Conservation (phyloP, 1,284 basidiomycete species). For the Naganishia sp. region DNA sequence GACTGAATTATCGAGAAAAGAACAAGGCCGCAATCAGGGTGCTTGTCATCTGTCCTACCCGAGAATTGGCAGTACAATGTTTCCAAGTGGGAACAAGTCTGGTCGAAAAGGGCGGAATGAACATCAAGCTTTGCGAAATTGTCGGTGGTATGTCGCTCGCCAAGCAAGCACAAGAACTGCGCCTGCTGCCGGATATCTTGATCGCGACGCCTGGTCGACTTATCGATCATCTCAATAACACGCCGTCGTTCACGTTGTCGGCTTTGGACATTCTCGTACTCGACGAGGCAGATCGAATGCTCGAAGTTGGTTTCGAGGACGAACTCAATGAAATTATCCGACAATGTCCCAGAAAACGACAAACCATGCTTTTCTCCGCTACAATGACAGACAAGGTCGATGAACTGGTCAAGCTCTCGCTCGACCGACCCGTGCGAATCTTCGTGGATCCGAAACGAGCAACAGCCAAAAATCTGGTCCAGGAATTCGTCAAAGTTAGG, state of each 20-base stretch:
- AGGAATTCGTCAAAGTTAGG: conserved; percentile 91
- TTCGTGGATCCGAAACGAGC: conserved; percentile 93
- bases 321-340: conserved; percentile 92
- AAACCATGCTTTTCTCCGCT: conserved; percentile 98
- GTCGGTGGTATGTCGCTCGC: conserved; percentile 93
- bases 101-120: conserved; percentile 71
- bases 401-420: conserved; percentile 84
- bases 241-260: conserved; percentile 88
- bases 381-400: conserved; percentile 98
- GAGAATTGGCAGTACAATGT: conserved; percentile 93
- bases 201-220: conserved; percentile 95
- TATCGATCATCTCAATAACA: conserved; percentile 96
- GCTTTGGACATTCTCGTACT: conserved; percentile 90
- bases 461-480: conserved; percentile 83
- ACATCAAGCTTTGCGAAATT: conserved; percentile 81
- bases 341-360: conserved; percentile 80
- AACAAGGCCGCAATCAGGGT: conserved; percentile 90
- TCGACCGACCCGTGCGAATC: conserved; percentile 86
- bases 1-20: conserved; percentile 83
- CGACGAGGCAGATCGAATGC: conserved; percentile 97
- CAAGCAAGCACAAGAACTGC: conserved; percentile 80
- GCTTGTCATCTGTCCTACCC: conserved; percentile 86
- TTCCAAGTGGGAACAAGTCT: conserved; percentile 85
- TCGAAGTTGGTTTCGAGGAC: conserved; percentile 96
- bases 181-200: conserved; percentile 84